Evolutionary conservation across 805 yeast genomes (phyloP), one percentile per base, ranked within the genome.

Genomic region (Candida piceae): DNA sequence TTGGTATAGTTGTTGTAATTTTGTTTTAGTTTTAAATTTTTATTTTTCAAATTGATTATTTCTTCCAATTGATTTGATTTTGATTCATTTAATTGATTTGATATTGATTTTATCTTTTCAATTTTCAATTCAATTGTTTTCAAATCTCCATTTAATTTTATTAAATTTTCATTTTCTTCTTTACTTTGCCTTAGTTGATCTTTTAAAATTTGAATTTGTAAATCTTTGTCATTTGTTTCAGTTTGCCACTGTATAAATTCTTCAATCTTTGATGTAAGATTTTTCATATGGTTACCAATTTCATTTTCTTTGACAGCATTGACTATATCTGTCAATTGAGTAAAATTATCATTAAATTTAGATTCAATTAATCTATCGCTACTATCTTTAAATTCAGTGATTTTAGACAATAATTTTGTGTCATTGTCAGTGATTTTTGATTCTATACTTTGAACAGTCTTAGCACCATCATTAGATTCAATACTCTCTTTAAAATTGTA

Each of bases 41-140:
- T 33, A 10, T 24, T 15, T 38, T 40, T 34, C 12, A 36, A 21
- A 18, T 5, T 27, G 15, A 21, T 19, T 11, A 26, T 9, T 18
- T 36, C 30, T 9, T 21, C 16, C n/a, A 16, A 26, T 18, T 13
- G 5, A 12, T 13, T 19, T 17, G 11, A 12, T 7, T 16, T 10
- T 26, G 17, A n/a, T 27, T 28, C 22, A 29, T 24, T 13, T 11
- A 17, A 13, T 12, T n/a, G 3, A n/a, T 32, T 24, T 16, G 12
- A 7, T 21, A 16, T 24, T 10, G 6, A 7, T 21, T 21, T 10
- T 7, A 10, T 7, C 23, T 21, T 10, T 9, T 5, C 12, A 24
- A 24, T 24, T 12, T 24, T 7, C 12, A 12, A 24, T 9, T 24
- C 13, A 7, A 24, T 10, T 24, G 9, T 12, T 12, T 24, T 13